Evolutionary conservation across 768 basidiomycete species (phyloP).

Genomic region (Hericium rajendrae): DNA sequence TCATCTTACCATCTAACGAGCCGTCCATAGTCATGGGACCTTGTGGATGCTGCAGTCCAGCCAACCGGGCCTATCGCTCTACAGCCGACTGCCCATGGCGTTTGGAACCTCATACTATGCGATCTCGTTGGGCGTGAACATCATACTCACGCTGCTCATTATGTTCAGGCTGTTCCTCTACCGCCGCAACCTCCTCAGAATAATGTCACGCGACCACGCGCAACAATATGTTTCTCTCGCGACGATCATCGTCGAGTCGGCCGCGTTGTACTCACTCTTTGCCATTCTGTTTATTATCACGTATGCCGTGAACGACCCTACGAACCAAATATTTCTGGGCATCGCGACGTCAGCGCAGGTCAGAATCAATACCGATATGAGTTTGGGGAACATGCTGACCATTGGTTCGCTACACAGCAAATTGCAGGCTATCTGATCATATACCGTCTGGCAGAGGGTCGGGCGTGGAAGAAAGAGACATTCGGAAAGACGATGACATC

Average conservation of each 20-base stretch:
- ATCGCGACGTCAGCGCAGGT: too few species aligned
- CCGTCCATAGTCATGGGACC: conserved; percentile 10
- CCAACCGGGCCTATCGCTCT: conserved; percentile 15
- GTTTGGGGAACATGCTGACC: too few species aligned
- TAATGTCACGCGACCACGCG: conserved; percentile 11
- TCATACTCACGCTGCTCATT: conserved; percentile 19
- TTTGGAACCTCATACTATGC: conserved; percentile 18
- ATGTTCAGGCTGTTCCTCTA: conserved; percentile 14
- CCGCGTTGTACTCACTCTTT: conserved; percentile 19
- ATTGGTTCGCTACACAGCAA: too few species aligned
- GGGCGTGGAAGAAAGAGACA: too few species aligned
- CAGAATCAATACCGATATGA: too few species aligned
- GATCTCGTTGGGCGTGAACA: conserved; percentile 18
- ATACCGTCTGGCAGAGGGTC: too few species aligned
- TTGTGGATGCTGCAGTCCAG: conserved; percentile 12
- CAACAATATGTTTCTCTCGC: conserved; percentile 16
- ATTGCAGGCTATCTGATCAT: too few species aligned
- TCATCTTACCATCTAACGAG: not conserved
- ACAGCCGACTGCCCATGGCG: conserved; percentile 11
- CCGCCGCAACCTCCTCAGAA: conserved; percentile 7
- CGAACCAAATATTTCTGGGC: conserved; percentile 14
- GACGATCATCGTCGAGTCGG: conserved; percentile 20
- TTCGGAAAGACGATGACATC: too few species aligned
- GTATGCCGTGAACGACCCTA: conserved; percentile 16
- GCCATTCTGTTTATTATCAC: conserved; percentile 19